Conservation (phyloP, 192 early-diverging fungal species). For the Coemansia sp. region DNA sequence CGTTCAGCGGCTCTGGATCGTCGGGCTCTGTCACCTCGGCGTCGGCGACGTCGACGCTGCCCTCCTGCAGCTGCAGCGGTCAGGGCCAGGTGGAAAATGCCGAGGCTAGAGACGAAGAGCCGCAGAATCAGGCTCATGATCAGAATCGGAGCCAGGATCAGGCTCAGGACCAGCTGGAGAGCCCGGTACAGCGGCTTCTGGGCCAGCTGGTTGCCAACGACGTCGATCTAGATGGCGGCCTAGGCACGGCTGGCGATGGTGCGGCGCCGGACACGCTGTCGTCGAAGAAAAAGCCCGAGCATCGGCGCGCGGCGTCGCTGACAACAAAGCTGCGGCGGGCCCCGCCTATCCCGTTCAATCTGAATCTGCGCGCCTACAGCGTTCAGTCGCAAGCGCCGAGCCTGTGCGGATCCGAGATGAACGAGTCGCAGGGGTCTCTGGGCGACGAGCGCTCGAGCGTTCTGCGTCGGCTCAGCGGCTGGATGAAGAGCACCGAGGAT, state of each 20-base stretch:
- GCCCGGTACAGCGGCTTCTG: no score
- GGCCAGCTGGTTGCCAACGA: background rate
- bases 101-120: no score
- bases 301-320: slow-evolving; percentile 31
- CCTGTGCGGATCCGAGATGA: background rate
- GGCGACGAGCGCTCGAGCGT: slow-evolving; percentile 8
- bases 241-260: background rate
- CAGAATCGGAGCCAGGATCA: background rate
- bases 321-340: slow-evolving; percentile 37
- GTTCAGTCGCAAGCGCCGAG: slow-evolving; percentile 16
- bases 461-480: slow-evolving; percentile 40
- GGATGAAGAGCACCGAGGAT: slow-evolving; percentile 27
- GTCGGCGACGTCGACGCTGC: background rate
- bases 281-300: slow-evolving; percentile 5
- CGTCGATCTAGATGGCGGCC: background rate
- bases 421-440: slow-evolving; percentile 17
- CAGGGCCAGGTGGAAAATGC: no score
- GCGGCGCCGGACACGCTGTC: background rate
- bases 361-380: slow-evolving; percentile 15
- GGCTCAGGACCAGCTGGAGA: no score
- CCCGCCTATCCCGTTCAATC: slow-evolving; percentile 37
- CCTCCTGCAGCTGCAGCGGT: background rate
- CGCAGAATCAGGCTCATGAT: background rate
- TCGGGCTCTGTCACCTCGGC: background rate
- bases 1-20: background rate